Evolutionary conservation across 2,329 filamentous ascomycete genomes (phyloP), one percentile per base, ranked within the genome.

Genomic region (Anisogramma anomala): DNA sequence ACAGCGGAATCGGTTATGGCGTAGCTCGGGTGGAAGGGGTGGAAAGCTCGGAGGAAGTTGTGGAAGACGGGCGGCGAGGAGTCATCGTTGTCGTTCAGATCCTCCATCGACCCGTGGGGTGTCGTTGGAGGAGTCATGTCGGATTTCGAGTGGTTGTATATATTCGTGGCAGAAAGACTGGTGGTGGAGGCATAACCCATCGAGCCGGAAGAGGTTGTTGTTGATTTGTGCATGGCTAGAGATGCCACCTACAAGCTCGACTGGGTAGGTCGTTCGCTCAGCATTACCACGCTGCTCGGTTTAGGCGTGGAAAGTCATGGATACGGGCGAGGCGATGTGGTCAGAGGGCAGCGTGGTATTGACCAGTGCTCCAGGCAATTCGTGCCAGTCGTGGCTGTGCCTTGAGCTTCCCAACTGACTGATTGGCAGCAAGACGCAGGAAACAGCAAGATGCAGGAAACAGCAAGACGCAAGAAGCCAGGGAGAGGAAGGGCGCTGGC

Each of bases 41-140:
- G 94, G 57, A 94, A 89, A 36, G 91, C 91, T 50, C 91, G 82
- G 33, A 98, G 70, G 57, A 94, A 98, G 67, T 91, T 94, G 70
- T 93, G 84, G 57, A 95, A 94, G 44, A 87, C 70, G 2, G 82
- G 74, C 49, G 76, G 69, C 6, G 69, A 62, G 58, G 53, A 62
- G 23, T 34, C 38, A 10, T 14, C 20, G 53, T 52, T 64, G 10
- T 14, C 20, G 53, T 52, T 64, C 30, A 73, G 67, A 49, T 72
- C 66, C 56, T 85, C 79, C 55, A 72, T 71, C 18, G 76, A 79
- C 54, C 71, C 72, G 60, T 79, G 78, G 14, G 84, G 84, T 7
- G 84, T 88, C 48, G 79, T 67, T 31, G 84, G 84, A 20, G 84
- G 84, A 36, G 83, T 88, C 62, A 88, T 82, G 50, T 86, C 79